Evolutionary conservation across 805 yeast genomes (phyloP), one percentile per base, ranked within the genome.

Genomic region (Hanseniaspora meyeri): DNA sequence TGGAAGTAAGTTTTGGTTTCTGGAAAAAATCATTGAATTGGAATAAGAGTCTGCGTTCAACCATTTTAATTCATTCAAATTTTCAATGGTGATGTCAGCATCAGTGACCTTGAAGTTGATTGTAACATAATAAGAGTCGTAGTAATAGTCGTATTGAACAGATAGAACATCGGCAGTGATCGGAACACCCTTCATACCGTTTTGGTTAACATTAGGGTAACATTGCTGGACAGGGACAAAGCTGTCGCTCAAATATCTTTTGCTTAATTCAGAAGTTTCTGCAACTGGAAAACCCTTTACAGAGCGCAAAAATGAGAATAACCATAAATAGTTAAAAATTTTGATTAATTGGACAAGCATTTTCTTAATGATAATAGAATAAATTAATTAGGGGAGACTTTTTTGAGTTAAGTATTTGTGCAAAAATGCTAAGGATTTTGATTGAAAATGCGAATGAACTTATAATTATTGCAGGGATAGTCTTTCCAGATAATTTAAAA

Each of bases 101-200:
- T 51, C 55, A 7, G 47, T 24, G 14, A 53, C 27, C 32, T 47
- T 24, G 40, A 57, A 51, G 43, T 43, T 48, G 20, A 53, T 32
- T 24, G 49, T 45, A 29, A 39, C 36, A 12, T 47, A 37, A n/a
- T 49, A 43, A 24, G 50, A 27, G 39, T 51, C 34, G 43, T 40
- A 46, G 24, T 17, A 19, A 16, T 17, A 32, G 34, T 17, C 14
- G 38, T 20, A 47, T 12, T 27, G 17, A 29, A 53, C 19, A 43
- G 42, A 47, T 17, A 37, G 19, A 9, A 57, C 53, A 36, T 47
- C 43, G 29, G 48, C 53, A n/a, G 51, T 53, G 11, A 53, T 51
- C 11, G 55, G 59, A 53, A 51, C 49, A 43, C 55, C 55, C 20
- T 49, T 49, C 51, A 49, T 49, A 27, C 51, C 51, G 32, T 49